Conservation (phyloP, 2,329 filamentous ascomycete species). For the Botryosphaeria dothidea region DNA sequence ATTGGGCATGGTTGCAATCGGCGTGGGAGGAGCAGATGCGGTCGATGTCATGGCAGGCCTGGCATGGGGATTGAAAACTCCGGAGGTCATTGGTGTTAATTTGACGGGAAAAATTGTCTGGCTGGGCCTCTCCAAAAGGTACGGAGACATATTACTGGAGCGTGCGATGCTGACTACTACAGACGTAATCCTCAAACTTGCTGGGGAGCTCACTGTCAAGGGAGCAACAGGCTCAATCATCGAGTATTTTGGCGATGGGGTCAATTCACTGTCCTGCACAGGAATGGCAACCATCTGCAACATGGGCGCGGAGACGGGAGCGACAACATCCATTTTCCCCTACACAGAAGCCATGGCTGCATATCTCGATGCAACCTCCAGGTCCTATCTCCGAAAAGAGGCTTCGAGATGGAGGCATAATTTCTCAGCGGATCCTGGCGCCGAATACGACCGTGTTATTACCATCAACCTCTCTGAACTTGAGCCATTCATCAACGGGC, state of each 20-base stretch:
- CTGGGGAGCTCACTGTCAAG: neutral
- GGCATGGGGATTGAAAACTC: slow-evolving; percentile 96
- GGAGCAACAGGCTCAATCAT: slow-evolving; percentile 71
- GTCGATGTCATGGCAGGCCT: slow-evolving; percentile 95
- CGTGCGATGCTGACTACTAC: slow-evolving; percentile 96
- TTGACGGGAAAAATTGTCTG: slow-evolving; percentile 84
- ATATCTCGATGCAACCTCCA: slow-evolving; percentile 90
- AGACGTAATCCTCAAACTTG: slow-evolving; percentile 64
- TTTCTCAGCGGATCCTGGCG: slow-evolving; percentile 81
- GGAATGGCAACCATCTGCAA: slow-evolving; percentile 82
- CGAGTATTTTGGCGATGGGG: slow-evolving; percentile 69
- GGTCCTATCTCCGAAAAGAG: slow-evolving; percentile 78
- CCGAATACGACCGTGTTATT: slow-evolving; percentile 93
- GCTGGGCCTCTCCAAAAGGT: slow-evolving; percentile 94
- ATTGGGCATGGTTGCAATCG: slow-evolving; percentile 88
- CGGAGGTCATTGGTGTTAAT: slow-evolving; percentile 90
- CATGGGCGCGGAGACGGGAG: slow-evolving; percentile 65
- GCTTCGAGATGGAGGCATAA: slow-evolving; percentile 46
- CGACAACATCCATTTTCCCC: slow-evolving; percentile 92
- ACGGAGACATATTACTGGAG: slow-evolving; percentile 90
- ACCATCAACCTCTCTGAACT: slow-evolving; percentile 94
- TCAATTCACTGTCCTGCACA: slow-evolving; percentile 72
- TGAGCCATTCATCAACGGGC: slow-evolving; percentile 97
- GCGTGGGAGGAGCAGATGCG: slow-evolving; percentile 94
- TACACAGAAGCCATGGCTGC: slow-evolving; percentile 98